Base-by-base conservation (phyloP, 2,329 filamentous ascomycete species). In the Diaporthe australafricana region DNA sequence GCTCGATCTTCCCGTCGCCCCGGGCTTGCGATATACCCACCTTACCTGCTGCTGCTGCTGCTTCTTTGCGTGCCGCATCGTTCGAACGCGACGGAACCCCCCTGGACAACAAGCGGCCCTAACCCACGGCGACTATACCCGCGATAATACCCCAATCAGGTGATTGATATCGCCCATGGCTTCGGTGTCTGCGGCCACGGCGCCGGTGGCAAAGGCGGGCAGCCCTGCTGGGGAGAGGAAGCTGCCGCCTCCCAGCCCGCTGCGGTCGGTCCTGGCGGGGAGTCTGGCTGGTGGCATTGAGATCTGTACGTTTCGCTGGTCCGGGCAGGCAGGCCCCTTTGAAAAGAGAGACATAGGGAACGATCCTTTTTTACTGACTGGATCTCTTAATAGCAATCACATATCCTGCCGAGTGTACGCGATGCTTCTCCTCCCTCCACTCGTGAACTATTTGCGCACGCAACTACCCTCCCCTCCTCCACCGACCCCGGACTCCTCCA, bases 241-340 rank as follows among this genome's bases (percentile, higher is more conserved):
- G 71, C 73, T 78, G 71, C 78, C 80, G 79, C 80, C 81, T 83
- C 94, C 95, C 57, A 98, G 93, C 79, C 90, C 93, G 62, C 83
- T 98, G 80, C 93, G 96, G 77, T 98, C 95, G 72, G 94, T 98
- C 77, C 87, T 98, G 77, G 96, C 96, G 70, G 96, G 96, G 75
- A 94, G 94, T 70, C 93, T 93, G n/a, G 96, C 96, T 69, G 96
- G 96, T 78, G 96, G 95, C 69, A 89, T 98, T 76, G 96, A 99
- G 84, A 98, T 98, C 81, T 91, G 93, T 95, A 86, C 77, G 84
- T 77, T 12, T 17, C 2, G 57, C 38, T 27, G 32, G 38, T 25
- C n/a, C 11, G 8, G 1, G 6, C 32, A 35, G 32, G 5, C 32
- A 9, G 5, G 32, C 32, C 32, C 9, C 9, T 35, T 35, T 50